Percentiles rank a stretch among this genome's conserved stretches.
Evolutionary conservation across 352 stramenopile species (phyloP).

Genomic region (Phytopythium mirpurense): DNA sequence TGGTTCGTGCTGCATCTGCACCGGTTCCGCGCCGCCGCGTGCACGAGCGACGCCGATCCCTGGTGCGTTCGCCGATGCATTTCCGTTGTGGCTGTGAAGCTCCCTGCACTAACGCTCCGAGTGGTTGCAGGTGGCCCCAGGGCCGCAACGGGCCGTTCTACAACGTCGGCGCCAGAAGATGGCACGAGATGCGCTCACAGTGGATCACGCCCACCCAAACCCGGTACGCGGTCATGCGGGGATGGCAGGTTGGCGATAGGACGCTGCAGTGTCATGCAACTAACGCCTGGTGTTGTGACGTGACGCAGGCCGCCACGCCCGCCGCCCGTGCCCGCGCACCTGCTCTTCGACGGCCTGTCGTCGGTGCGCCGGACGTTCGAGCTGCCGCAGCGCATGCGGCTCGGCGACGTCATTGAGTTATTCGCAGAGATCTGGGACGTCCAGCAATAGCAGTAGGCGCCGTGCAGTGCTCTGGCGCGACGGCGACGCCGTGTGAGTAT

Average conservation of each 20-base stretch:
- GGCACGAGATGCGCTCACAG: conserved; percentile 60
- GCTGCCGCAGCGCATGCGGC: conserved; percentile 77
- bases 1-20: conserved; percentile 82
- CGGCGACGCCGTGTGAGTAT: neutral
- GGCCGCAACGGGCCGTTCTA: conserved; percentile 83
- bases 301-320: conserved; percentile 50
- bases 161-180: conserved; percentile 73
- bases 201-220: conserved; percentile 73
- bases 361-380: conserved; percentile 86
- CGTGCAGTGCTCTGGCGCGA: neutral
- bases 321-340: conserved; percentile 58
- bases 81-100: no score
- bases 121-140: conserved; percentile 60
- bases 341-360: conserved; percentile 81
- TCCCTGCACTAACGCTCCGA: no score
- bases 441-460: conserved; percentile 47
- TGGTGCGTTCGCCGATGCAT: conserved; percentile 28
- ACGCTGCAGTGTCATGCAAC: no score
- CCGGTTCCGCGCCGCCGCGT: conserved; percentile 66
- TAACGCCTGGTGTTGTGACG: conserved; percentile 3
- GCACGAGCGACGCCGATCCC: conserved; percentile 74
- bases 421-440: conserved; percentile 89
- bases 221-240: conserved; percentile 31
- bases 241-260: no score
- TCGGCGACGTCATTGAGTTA: conserved; percentile 81